Evolutionary conservation across 2,329 filamentous ascomycete genomes (phyloP).

Genomic region (Akanthomyces uredinophilus): DNA sequence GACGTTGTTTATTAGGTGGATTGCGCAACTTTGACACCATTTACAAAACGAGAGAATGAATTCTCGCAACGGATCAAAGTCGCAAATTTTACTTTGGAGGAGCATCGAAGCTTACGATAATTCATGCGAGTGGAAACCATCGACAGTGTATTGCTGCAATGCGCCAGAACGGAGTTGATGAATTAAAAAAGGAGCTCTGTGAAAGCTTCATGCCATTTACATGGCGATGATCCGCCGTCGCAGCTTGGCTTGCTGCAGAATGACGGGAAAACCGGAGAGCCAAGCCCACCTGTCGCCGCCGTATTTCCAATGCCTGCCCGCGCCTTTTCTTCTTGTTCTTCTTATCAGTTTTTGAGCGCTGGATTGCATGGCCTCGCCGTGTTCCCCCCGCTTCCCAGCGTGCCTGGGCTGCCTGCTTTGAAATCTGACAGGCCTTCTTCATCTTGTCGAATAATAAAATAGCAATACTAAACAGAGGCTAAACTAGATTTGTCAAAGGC

Average conservation of each 20-base stretch:
- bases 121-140: constrained; percentile 1
- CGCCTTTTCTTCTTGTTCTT: background rate
- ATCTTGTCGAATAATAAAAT: background rate
- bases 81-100: background rate
- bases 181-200: background rate
- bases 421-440: too few relatives aligned
- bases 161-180: background rate
- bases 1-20: constrained; percentile 5
- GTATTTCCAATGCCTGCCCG: background rate
- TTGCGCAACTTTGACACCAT: background rate
- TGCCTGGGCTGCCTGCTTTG: too few relatives aligned
- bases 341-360: background rate
- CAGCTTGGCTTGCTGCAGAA: background rate
- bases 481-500: background rate
- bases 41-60: background rate
- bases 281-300: background rate
- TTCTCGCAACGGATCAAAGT: background rate
- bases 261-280: background rate
- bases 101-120: background rate
- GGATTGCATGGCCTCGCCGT: too few relatives aligned
- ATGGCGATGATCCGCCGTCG: background rate
- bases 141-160: background rate
- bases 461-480: background rate
- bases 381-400: too few relatives aligned
- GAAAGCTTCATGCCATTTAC: constrained; percentile 1